Base-by-base conservation (phyloP, 1,139 yeast species). In the Debaryomycetaceae sp. region DNA sequence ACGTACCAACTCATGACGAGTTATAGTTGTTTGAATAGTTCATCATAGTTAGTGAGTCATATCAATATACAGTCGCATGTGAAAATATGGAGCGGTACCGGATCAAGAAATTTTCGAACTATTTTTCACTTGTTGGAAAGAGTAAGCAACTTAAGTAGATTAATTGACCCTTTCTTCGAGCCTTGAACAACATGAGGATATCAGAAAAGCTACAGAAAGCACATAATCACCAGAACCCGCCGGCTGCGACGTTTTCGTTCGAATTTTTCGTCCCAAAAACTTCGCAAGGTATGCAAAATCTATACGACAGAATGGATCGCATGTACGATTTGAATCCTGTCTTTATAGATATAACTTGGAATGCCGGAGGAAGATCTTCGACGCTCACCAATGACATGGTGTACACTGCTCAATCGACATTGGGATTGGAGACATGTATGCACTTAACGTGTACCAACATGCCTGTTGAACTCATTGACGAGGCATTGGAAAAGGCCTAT, bases 261-360 rank as follows among this genome's bases (percentile, higher is more conserved):
- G 98, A 92, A 70, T 92, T 87, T 68, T 92, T 92, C 61, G 96
- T 92, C n/a, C 98, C 98, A 34, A 92, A 92, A 70, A 92, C 98
- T 1, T 75, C 94, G 17, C 97, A 92, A 63, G 98, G 98, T 60
- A 94, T 91, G 26, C 96, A 91, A 61, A 92, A 92, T 59, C 73
- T 92, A 43, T 92, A 91, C 65, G 98, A 92, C 61, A 78, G 98
- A 60, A 92, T 92, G 94, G 98, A 92, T 59, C 79, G 97, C 63
- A 92, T 92, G 98, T 88, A 87, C 63, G 91, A 87, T 50, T 73
- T 91, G 54, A 84, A 85, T 48, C 98, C 98, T 1, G 81, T 87
- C 47, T 92, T 92, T 60, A 83, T 92, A 45, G 98, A 92, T 59
- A 87, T 92, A 48, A 92, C 98, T 1, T 92, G 98, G 98, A 91